Evolutionary conservation across 352 stramenopile genomes (phyloP).

Genomic region (Globisporangium takayamanum): DNA sequence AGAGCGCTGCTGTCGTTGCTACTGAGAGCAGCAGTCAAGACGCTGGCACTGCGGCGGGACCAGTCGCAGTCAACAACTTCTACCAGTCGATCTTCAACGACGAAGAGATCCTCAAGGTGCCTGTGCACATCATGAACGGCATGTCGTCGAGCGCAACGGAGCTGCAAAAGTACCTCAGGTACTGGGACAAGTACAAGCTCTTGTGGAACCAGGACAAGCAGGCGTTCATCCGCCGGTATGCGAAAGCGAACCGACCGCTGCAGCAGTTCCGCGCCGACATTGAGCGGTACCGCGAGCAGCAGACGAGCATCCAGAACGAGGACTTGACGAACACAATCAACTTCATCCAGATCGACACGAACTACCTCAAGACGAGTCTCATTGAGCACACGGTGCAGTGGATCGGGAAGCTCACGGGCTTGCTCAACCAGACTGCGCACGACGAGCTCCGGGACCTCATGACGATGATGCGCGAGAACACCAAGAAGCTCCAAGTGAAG

Average conservation of each 20-base stretch:
- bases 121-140: conserved; percentile 95
- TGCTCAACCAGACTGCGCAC: conserved; percentile 90
- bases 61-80: conserved; percentile 54
- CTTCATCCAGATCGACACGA: conserved; percentile 94
- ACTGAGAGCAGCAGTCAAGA: background rate
- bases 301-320: conserved; percentile 90
- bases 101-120: conserved; percentile 93
- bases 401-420: conserved; percentile 88
- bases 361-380: conserved; percentile 88
- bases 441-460: conserved; percentile 85
- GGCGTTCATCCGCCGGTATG: conserved; percentile 93
- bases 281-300: conserved; percentile 86
- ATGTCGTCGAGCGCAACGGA: conserved; percentile 92
- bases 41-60: background rate
- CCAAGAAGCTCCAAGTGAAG: conserved; percentile 73
- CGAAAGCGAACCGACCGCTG: conserved; percentile 90
- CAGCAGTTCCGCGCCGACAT: conserved; percentile 92
- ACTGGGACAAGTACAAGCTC: conserved; percentile 93
- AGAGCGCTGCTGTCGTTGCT: background rate
- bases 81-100: conserved; percentile 95
- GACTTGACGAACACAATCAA: conserved; percentile 91
- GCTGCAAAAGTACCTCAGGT: conserved; percentile 92
- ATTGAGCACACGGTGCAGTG: conserved; percentile 91
- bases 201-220: conserved; percentile 94
- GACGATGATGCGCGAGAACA: conserved; percentile 86